Evolutionary conservation across 805 yeast species (phyloP).

Genomic region (Saturnispora zaruensis): DNA sequence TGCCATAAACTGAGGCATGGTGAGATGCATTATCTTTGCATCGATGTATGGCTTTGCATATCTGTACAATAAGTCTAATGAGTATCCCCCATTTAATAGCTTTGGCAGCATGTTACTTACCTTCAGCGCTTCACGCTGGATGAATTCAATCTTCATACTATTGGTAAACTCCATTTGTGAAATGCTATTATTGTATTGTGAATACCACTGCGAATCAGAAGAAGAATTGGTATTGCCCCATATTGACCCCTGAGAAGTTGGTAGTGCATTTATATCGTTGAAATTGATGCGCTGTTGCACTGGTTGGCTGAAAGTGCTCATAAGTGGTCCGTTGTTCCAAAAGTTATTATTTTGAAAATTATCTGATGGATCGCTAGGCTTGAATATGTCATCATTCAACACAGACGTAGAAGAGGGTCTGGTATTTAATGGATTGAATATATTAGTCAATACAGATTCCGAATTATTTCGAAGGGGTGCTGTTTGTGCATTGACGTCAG

Average conservation of each 20-base stretch:
- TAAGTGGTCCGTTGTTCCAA: not conserved
- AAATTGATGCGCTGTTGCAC: not conserved
- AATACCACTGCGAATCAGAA: not conserved
- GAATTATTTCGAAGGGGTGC: not conserved
- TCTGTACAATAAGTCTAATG: conserved; percentile 21
- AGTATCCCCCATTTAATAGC: conserved; percentile 13
- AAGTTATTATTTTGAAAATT: not conserved
- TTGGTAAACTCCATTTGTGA: not conserved
- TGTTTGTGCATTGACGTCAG: no score
- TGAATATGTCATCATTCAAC: not conserved
- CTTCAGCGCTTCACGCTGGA: conserved; percentile 35
- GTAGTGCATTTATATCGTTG: not conserved
- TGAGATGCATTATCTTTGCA: conserved; percentile 30
- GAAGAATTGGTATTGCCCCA: conserved; percentile 1
- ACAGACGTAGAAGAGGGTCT: not conserved
- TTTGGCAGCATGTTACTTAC: conserved; percentile 31
- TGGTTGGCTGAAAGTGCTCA: not conserved
- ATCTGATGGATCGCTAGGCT: not conserved
- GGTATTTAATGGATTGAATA: conserved; percentile 1
- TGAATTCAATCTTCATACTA: conserved; percentile 6
- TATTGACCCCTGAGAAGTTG: conserved; percentile 4
- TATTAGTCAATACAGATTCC: not conserved
- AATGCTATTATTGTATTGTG: not conserved
- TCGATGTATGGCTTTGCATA: conserved; percentile 30
- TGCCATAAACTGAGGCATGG: conserved; percentile 18